A percentile compares a stretch with the other conserved stretches of the same genome.
Evolutionary conservation across 768 basidiomycete genomes (phyloP).

Genomic region (Suillus paluster): DNA sequence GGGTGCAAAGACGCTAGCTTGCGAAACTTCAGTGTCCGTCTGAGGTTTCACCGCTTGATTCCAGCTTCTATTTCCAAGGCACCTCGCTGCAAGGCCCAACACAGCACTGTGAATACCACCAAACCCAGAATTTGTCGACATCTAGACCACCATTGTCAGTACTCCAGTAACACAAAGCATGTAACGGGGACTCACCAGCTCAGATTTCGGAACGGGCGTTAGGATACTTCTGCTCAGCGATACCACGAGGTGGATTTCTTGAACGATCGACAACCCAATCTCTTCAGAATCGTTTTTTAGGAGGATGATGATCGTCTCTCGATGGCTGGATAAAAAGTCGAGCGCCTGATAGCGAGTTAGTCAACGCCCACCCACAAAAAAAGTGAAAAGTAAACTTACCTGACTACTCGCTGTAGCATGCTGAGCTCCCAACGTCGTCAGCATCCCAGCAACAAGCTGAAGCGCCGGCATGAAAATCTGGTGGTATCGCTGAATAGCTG

Average conservation of each 20-base stretch:
- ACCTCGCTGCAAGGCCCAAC: slow-evolving; percentile 72
- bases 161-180: background rate
- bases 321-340: slow-evolving; percentile 81
- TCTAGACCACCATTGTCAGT: slow-evolving; percentile 33
- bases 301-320: slow-evolving; percentile 81
- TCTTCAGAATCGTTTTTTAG: slow-evolving; percentile 74
- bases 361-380: background rate
- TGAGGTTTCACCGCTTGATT: slow-evolving; percentile 60
- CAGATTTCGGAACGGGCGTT: slow-evolving; percentile 72
- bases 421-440: slow-evolving; percentile 75
- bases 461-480: slow-evolving; percentile 87
- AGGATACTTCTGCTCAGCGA: slow-evolving; percentile 70
- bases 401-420: slow-evolving; percentile 73
- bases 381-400: slow-evolving; percentile 40
- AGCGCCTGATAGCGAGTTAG: slow-evolving; percentile 55
- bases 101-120: slow-evolving; percentile 86
- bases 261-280: slow-evolving; percentile 66
- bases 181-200: slow-evolving; percentile 60
- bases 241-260: slow-evolving; percentile 82
- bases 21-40: slow-evolving; percentile 66
- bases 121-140: slow-evolving; percentile 75
- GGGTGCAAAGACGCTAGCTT: slow-evolving; percentile 56
- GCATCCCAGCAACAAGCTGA: slow-evolving; percentile 76
- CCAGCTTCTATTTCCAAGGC: slow-evolving; percentile 64
- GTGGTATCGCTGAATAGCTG: slow-evolving; percentile 87